These are phyloP conservation scores for Coniochaeta sp. DNA, from an alignment of 2,329 filamentous ascomycete genomes.

Conservation along the genomic window DNA sequence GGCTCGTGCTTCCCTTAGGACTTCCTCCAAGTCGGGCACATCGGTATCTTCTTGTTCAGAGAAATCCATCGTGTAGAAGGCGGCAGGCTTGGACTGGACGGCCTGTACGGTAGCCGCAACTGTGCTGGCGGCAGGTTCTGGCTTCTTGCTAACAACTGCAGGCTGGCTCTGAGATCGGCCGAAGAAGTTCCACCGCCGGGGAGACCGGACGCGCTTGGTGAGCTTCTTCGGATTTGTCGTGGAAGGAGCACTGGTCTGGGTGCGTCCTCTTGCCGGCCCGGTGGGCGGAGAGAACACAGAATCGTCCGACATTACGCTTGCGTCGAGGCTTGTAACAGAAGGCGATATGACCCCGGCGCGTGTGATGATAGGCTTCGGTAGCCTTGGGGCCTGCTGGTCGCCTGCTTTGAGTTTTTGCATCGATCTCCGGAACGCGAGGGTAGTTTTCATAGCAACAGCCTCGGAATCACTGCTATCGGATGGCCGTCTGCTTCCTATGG, in stretches of 20 bases:
- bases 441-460: conserved; percentile 37
- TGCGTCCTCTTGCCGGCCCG: conserved; percentile 23
- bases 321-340: conserved; percentile 49
- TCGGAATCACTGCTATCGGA: conserved; percentile 53
- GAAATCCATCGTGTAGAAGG: conserved; percentile 56
- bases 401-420: conserved; percentile 42
- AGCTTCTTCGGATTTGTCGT: conserved; percentile 41
- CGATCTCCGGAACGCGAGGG: conserved; percentile 48
- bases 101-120: conserved; percentile 42
- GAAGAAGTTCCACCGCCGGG: conserved; percentile 58
- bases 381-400: conserved; percentile 31
- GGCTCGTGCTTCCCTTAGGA: conserved; percentile 42
- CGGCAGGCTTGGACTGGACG: conserved; percentile 42
- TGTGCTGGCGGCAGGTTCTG: conserved; percentile 24
- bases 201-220: conserved; percentile 45
- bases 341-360: conserved; percentile 30
- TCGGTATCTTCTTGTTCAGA: conserved; percentile 41
- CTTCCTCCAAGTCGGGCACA: conserved; percentile 34
- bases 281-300: conserved; percentile 32
- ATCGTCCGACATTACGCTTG: conserved; percentile 50
- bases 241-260: conserved; percentile 8
- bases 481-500: conserved; percentile 30
- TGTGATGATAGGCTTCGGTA: conserved; percentile 48
- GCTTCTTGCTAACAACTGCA: conserved; percentile 25
- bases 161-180: conserved; percentile 43